Evolutionary conservation across 441 rosid genomes (phyloP).

Genomic region (Corymbia citriodora): DNA sequence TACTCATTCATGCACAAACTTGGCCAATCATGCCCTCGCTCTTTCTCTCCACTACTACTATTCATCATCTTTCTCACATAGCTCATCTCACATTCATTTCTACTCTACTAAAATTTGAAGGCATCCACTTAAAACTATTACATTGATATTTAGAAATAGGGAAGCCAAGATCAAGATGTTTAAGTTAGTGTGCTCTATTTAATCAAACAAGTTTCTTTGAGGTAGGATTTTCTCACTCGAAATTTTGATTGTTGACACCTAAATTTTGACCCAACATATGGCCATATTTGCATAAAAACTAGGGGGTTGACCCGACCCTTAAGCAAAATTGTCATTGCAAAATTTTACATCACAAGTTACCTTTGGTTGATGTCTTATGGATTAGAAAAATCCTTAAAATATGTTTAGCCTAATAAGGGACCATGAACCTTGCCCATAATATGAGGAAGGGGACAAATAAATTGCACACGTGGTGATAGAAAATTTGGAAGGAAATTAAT

Average conservation of each 20-base stretch:
- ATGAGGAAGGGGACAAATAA: too few species aligned
- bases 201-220: background rate
- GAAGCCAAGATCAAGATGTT: background rate
- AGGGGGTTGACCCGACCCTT: too few species aligned
- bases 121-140: background rate
- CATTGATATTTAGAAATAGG: background rate
- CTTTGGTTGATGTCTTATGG: too few species aligned
- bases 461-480: too few species aligned
- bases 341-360: too few species aligned
- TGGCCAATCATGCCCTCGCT: background rate
- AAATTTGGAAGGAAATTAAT: too few species aligned
- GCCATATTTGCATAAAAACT: too few species aligned
- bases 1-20: background rate
- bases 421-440: too few species aligned
- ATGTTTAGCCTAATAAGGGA: too few species aligned
- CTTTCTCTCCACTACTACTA: background rate
- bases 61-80: background rate
- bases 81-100: background rate
- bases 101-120: background rate
- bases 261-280: too few species aligned
- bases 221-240: background rate
- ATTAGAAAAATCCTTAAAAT: too few species aligned
- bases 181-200: background rate
- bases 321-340: too few species aligned
- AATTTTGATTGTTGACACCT: background rate